Evolutionary conservation across 257 asterid species (phyloP), one percentile per base, ranked within the genome.

Genomic region (Primulina eburnea): DNA sequence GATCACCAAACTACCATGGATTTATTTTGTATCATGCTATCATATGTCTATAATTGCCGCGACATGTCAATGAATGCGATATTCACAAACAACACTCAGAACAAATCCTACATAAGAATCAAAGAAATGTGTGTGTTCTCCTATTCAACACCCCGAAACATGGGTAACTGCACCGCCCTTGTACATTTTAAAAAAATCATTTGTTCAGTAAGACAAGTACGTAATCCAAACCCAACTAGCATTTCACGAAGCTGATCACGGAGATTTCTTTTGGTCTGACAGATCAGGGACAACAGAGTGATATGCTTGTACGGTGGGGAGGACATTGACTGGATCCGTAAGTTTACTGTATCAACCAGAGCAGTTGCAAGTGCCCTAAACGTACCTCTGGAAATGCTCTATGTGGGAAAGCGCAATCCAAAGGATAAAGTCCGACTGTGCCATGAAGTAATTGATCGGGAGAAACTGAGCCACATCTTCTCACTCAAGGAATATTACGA

Each of bases 231-330:
- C 50, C 14, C 2, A 8, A 38, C 14, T 38, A 9, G 4, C 0
- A 38, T 4, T 8, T 1, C 16, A 21, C 26, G 20, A 2, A 32
- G n/a, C 24, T 9, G 26, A 24, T 50, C 6, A 71, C 53, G 6
- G 30, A 21, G 21, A 68, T 18, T 9, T 16, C 8, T 20, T 73
- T n/a, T n/a, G n/a, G n/a, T n/a, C n/a, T n/a, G n/a, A n/a, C n/a
- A n/a, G n/a, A n/a, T n/a, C n/a, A n/a, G 52, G 5, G 83, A 64
- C 18, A 84, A 85, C 72, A 86, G 58, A 76, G 87, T 82, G 55
- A 90, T 93, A 12, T 93, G 97, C 72, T 69, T 93, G 64, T 93
- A 86, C 47, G 99, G 99, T 10, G 99, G 99, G 14, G 97, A 90
- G 8, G 95, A 93, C 82, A 84, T 90, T 0, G 85, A 83, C 0